These are phyloP conservation scores for Albatrellus ellisii DNA, from an alignment of 768 basidiomycete species.

Conservation along the genomic window DNA sequence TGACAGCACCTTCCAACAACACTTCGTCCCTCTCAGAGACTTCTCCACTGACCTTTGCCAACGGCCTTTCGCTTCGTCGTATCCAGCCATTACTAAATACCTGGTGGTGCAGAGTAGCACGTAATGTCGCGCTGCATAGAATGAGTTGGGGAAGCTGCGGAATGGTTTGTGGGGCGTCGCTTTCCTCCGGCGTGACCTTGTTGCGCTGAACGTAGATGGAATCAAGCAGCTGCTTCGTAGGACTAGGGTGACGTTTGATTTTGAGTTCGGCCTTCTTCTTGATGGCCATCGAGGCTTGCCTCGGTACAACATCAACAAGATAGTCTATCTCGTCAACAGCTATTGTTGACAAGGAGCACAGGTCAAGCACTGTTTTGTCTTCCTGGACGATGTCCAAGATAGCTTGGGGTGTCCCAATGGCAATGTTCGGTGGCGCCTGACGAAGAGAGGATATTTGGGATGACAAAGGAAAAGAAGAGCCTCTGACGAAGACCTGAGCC, in stretches of 20 bases:
- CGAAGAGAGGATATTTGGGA: constrained; percentile 16
- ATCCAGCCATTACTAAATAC: constrained; percentile 50
- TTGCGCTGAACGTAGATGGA: constrained; percentile 29
- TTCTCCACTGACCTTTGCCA: constrained; percentile 15
- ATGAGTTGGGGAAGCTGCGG: constrained; percentile 38
- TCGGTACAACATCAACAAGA: constrained; percentile 42
- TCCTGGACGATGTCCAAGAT: constrained; percentile 39
- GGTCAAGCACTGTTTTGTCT: constrained; percentile 29
- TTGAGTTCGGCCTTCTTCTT: constrained; percentile 28
- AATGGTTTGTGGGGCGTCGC: constrained; percentile 18
- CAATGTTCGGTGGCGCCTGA: constrained; percentile 39
- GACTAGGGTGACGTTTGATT: constrained; percentile 39
- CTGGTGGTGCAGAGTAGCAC: constrained; percentile 37
- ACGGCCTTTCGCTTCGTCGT: constrained; percentile 8
- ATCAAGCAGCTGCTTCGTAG: constrained; percentile 47
- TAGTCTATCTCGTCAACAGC: constrained; percentile 72
- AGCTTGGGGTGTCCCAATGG: constrained; percentile 63
- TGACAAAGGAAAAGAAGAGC: constrained; percentile 25
- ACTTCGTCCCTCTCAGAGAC: neutral
- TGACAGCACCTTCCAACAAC: neutral
- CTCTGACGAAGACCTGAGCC: constrained; percentile 51
- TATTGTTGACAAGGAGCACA: constrained; percentile 38
- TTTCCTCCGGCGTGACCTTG: constrained; percentile 13
- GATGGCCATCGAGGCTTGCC: constrained; percentile 26
- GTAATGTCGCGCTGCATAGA: constrained; percentile 60